Percentiles rank a stretch among this genome's conserved stretches.
These are phyloP conservation scores for Poa pratensis DNA, from an alignment of 176 grass and related monocot genomes.

Conservation along the genomic window DNA sequence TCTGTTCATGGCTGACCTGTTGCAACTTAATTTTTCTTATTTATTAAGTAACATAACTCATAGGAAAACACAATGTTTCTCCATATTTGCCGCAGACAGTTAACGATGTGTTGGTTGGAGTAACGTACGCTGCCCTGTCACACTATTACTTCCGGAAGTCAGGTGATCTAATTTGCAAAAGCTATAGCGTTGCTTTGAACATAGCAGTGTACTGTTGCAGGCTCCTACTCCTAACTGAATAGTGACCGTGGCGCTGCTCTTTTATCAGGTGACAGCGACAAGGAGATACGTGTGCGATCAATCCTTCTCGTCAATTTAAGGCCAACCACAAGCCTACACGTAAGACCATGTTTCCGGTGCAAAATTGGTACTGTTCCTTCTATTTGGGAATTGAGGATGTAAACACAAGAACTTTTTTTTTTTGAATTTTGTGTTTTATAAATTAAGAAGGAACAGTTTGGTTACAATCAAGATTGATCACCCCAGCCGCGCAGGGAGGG, in stretches of 20 bases:
- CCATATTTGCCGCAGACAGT: conserved; percentile 56
- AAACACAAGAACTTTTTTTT: too few species aligned
- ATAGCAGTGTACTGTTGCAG: not conserved
- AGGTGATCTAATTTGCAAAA: conserved; percentile 43
- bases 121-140: conserved; percentile 75
- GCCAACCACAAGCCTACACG: conserved; percentile 66
- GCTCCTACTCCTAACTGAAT: not conserved
- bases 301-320: conserved; percentile 80
- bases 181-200: not conserved
- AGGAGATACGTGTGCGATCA: conserved; percentile 67
- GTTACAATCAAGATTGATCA: too few species aligned
- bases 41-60: not conserved
- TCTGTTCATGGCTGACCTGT: not conserved
- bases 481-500: too few species aligned
- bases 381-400: too few species aligned
- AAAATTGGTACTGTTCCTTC: too few species aligned
- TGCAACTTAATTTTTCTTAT: not conserved
- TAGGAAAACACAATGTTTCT: not conserved
- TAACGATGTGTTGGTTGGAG: conserved; percentile 84
- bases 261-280: conserved; percentile 50
- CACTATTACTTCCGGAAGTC: conserved; percentile 73
- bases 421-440: too few species aligned
- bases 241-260: not conserved
- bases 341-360: not conserved
- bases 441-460: too few species aligned